Percentiles rank a stretch among this genome's conserved stretches.
Conservation (phyloP, 2,329 filamentous ascomycete species). For the Aspergillaceae sp. region DNA sequence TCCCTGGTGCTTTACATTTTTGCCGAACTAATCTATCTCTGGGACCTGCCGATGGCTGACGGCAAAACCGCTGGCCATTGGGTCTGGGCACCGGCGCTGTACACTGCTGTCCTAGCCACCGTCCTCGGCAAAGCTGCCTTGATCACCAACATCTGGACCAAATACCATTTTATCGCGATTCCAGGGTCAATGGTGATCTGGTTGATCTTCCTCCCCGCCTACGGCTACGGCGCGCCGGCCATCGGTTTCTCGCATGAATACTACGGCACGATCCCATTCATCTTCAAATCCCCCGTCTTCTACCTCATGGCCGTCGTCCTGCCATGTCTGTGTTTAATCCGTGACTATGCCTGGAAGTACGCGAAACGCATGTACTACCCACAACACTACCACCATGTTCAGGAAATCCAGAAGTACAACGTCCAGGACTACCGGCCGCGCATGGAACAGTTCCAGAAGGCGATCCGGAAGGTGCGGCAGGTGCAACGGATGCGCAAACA, state of each 20-base stretch:
- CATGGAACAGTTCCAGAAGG: constrained; percentile 99
- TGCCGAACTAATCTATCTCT: constrained; percentile 69
- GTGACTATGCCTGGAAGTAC: constrained; percentile 97
- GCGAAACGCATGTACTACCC: constrained; percentile 94
- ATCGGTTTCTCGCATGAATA: constrained; percentile 76
- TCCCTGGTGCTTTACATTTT: constrained; percentile 87
- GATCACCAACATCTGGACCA: constrained; percentile 97
- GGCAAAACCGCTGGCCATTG: constrained; percentile 84
- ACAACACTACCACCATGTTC: constrained; percentile 93
- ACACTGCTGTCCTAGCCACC: constrained; percentile 86
- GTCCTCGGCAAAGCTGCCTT: constrained; percentile 91
- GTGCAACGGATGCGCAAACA: constrained; percentile 99
- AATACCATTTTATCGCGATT: constrained; percentile 92
- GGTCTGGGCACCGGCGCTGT: constrained; percentile 95
- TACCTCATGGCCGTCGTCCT: constrained; percentile 83
- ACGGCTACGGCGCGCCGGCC: constrained; percentile 77
- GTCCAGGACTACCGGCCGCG: constrained; percentile 97
- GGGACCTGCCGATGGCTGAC: constrained; percentile 68
- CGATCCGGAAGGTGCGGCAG: constrained; percentile 94
- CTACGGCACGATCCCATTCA: constrained; percentile 67
- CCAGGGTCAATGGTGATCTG: constrained; percentile 87
- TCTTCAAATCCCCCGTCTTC: constrained; percentile 77
- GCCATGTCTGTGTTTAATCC: constrained; percentile 69
- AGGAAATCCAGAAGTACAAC: constrained; percentile 99
- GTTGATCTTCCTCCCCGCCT: constrained; percentile 81